These are phyloP conservation scores for Clonostachys byssicola DNA, from an alignment of 2,329 filamentous ascomycete genomes.

Conservation along the genomic window DNA sequence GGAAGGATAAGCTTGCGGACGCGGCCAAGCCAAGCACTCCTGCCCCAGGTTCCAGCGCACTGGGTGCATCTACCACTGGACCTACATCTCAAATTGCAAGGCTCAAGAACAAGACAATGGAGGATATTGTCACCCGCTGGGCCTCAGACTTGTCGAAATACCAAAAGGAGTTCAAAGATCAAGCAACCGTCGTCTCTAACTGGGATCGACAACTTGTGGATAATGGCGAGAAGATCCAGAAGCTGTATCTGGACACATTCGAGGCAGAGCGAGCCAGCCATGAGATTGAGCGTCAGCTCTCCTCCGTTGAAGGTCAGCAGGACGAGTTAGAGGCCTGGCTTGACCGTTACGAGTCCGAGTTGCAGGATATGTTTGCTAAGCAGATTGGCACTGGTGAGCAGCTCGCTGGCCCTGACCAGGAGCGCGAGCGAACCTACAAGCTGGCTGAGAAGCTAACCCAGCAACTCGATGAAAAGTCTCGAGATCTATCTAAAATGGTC, in stretches of 20 bases:
- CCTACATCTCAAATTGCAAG: slow-evolving; percentile 82
- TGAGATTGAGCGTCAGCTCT: slow-evolving; percentile 89
- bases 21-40: slow-evolving; percentile 19
- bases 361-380: slow-evolving; percentile 81
- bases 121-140: slow-evolving; percentile 97
- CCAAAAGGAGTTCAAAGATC: slow-evolving; percentile 91
- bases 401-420: slow-evolving; percentile 85
- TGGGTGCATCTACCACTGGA: slow-evolving; percentile 74
- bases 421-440: slow-evolving; percentile 95
- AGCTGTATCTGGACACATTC: slow-evolving; percentile 85
- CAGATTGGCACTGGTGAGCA: slow-evolving; percentile 73
- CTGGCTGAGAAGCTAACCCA: slow-evolving; percentile 90
- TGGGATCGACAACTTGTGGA: slow-evolving; percentile 94
- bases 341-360: slow-evolving; percentile 85
- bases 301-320: slow-evolving; percentile 87
- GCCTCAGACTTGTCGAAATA: slow-evolving; percentile 93
- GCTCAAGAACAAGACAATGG: slow-evolving; percentile 97
- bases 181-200: slow-evolving; percentile 78
- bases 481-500: slow-evolving; percentile 92
- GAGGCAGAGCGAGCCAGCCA: slow-evolving; percentile 90
- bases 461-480: slow-evolving; percentile 87
- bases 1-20: slow-evolving; percentile 14
- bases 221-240: slow-evolving; percentile 92
- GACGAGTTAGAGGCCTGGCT: slow-evolving; percentile 85
- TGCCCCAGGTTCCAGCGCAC: slow-evolving; percentile 25